Evolutionary conservation across 176 grass and related monocot species (phyloP), one percentile per base, ranked within the genome.

Genomic region (Guadua angustifolia): DNA sequence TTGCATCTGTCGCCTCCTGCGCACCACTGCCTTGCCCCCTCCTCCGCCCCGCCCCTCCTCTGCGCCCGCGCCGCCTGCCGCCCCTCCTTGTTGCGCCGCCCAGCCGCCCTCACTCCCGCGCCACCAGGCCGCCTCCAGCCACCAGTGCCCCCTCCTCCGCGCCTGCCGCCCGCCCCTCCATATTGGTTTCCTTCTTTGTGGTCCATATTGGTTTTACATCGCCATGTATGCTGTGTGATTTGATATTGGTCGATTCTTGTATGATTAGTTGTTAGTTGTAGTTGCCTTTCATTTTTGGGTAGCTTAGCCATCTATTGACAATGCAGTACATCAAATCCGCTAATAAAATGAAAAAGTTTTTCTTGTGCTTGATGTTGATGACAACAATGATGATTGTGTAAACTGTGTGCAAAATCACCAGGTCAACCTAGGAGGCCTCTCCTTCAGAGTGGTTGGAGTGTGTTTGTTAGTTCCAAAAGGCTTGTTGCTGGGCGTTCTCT

Each of bases 391-490:
- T 57, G 57, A 79, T 80, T 79, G 38, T 82, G 77, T 8, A 66
- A 64, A 75, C 58, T 58, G n/a, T 38, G 32, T 82, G 8, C 60
- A 52, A 81, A 85, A 81, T 68, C 44, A 17, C 86, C 88, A 97
- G 94, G 94, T 7, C 94, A 97, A 87, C 94, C 94, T 16, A 94
- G 88, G 86, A 92, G 94, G 80, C 94, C 94, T 90, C 86, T 97
- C 61, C 89, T 97, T 82, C 92, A 92, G 84, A 94, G 92, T 1
- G 94, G 94, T 64, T 97, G 94, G 94, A 94, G 94, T 82, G 90
- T 90, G 43, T 97, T 97, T 87, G 92, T 97, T 66, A 97, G 94
- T 76, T 97, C 94, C 86, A 97, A 97, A 78, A 94, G 90, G 70
- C 92, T 97, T 75, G 89, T 94, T 43, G 92, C 94, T 74, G 94